Base-by-base conservation (phyloP, 2,329 filamentous ascomycete genomes). In the Ceratocystis huliohia region DNA sequence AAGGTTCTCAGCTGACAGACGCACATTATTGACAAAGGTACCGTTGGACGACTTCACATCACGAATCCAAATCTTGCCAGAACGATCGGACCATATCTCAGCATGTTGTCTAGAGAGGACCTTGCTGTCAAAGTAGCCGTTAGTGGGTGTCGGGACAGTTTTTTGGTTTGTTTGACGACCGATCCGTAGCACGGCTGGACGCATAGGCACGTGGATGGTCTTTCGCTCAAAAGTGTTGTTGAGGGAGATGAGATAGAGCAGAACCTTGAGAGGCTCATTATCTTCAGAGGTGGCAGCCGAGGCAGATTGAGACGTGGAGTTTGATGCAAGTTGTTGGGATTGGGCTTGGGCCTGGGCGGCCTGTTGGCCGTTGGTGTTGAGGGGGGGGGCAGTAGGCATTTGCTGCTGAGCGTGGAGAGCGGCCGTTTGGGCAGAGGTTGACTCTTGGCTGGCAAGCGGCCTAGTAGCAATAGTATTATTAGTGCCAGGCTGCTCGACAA, bases 11-110 rank as follows among this genome's bases (percentile, higher is more conserved):
- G 86, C 89, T 1, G 94, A 97, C 68, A 99, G 76, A 37, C 94
- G 86, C 65, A 88, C 85, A 22, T 91, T 91, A 72, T 99, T 99
- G 71, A 99, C 93, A 75, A 99, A 99, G 0, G 94, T 99, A 67
- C 94, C 94, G 74, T 99, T 99, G 50, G 94, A 99, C 0, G 94
- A 97, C 76, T 97, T 99, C 71, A 99, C 89, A 76, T 99, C 94
- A 67, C 92, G 85, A 71, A 99, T 97, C 83, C 87, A 97, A 56
- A 99, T 88, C 74, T 96, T 96, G 65, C 92, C 92, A 69, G 89
- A 86, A 65, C 80, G 76, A 69, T 85, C 83, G n/a, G 94, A 91
- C 85, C 91, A 97, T 46, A 99, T 88, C 75, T 99, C 94, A 45
- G 94, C 94, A 75, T 99, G 94, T 74, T 96, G 91, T 72, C 94